phyloP scores from a whole-genome alignment of 768 basidiomycete species.

The Suillus tomentosus region DNA sequence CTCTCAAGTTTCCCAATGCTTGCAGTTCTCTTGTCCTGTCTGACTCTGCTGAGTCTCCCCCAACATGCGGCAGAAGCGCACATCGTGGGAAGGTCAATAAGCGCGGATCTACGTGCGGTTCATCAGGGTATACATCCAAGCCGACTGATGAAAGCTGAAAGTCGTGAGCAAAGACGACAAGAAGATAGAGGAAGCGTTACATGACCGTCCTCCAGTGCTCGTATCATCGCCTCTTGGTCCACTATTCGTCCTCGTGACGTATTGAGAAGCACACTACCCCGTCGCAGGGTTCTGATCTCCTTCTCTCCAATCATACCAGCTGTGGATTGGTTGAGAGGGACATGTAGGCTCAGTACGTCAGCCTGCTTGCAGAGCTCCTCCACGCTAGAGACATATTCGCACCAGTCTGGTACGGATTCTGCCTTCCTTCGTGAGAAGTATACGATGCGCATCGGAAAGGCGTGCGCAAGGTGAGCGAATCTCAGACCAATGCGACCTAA shows the following conservation, averaged over 20 bases:
- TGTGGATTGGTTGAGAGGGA: conserved; percentile 74
- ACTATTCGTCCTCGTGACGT: conserved; percentile 85
- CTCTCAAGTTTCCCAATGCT: conserved; percentile 67
- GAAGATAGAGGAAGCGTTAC: conserved; percentile 48
- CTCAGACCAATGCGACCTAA: conserved; percentile 71
- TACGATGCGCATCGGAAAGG: conserved; percentile 84
- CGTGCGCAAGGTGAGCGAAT: conserved; percentile 64
- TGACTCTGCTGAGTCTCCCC: conserved; percentile 75
- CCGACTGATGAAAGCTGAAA: conserved; percentile 72
- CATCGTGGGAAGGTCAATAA: conserved; percentile 74
- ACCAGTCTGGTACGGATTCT: no score
- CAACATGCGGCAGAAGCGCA: conserved; percentile 86
- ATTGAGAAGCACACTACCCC: conserved; percentile 74
- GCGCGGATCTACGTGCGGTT: conserved; percentile 73
- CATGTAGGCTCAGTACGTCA: conserved; percentile 82
- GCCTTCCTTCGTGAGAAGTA: conserved; percentile 53
- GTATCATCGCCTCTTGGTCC: conserved; percentile 83
- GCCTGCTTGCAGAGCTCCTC: conserved; percentile 56
- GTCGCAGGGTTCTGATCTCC: conserved; percentile 72
- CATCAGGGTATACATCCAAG: conserved; percentile 80
- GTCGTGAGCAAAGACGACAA: conserved; percentile 11
- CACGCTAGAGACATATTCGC: not conserved
- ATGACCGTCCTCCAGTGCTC: conserved; percentile 79
- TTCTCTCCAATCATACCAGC: conserved; percentile 68
- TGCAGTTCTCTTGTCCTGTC: conserved; percentile 77